Evolutionary conservation across 2,329 filamentous ascomycete genomes (phyloP), one percentile per base, ranked within the genome.

Genomic region (Chrysosporium queenslandicum): DNA sequence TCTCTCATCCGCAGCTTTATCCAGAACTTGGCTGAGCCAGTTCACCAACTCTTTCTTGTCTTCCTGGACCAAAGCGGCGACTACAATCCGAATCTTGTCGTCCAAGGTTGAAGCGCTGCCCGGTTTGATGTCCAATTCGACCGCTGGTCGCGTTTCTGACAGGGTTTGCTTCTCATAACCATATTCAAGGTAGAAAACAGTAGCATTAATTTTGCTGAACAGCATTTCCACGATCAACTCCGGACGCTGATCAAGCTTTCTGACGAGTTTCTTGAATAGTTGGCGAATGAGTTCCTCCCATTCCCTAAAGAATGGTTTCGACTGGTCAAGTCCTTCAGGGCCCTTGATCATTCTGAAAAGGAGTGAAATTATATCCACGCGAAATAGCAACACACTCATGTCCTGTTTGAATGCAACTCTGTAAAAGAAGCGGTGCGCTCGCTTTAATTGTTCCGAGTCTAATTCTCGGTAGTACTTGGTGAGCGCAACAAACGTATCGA

Each of bases 321-420:
- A 76, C 30, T 77, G 77, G 62, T 90, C 82, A 29, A 97, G 71
- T 1, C 85, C 80, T 54, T 87, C 80, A 0, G 87, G 86, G 0
- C 91, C 91, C 66, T 94, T 94, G 67, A 97, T 85, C 81, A 98
- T 90, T 63, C 82, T 85, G 64, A 95, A 83, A 46, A 98, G 83
- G 1, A 97, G 76, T 40, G 86, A 82, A 43, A 98, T 81, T 32
- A 96, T 94, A 64, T 97, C 92, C 4, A 95, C 80, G 8, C 91
- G 82, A 69, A 89, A 97, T 1, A 98, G 76, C 71, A 96, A 80
- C 20, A 96, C 83, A 53, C 83, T 83, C 73, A 92, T 83, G 43
- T 96, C 87, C 67, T 94, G 86, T 70, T 97, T 98, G 74, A 97
- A 97, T 0, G 89, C 89, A 9, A 94, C 77, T 0, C 91, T 84